Percentiles rank a stretch among this genome's conserved stretches.
phyloP scores from a whole-genome alignment of 169 alveolate genomes.

The Toxoplasma gondii region DNA sequence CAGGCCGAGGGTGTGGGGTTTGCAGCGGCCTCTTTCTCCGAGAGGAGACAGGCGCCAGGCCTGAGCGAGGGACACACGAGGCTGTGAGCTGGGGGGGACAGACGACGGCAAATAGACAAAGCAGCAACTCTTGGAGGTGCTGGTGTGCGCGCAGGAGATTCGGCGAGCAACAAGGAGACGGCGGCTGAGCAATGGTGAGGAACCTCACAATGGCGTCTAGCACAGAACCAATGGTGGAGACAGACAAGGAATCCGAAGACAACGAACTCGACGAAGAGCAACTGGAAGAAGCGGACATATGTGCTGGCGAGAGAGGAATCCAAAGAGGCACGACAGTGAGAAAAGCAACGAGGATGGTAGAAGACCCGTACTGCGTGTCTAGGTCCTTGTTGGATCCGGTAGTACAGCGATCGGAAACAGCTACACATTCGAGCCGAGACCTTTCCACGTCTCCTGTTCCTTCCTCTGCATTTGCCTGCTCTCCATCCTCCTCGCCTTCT shows the following conservation, averaged over 20 bases:
- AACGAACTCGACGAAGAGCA: not conserved
- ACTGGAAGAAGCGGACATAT: too few relatives aligned
- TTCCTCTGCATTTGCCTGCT: not conserved
- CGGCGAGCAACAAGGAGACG: conserved; percentile 34
- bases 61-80: not conserved
- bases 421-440: too few relatives aligned
- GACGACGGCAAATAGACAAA: conserved; percentile 12
- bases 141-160: not conserved
- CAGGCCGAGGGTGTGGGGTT: not conserved
- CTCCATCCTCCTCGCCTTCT: not conserved
- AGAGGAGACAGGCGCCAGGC: not conserved
- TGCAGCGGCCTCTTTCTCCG: not conserved
- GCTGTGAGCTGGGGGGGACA: conserved; percentile 28
- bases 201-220: not conserved
- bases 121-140: conserved; percentile 4
- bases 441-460: too few relatives aligned
- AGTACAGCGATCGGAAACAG: too few relatives aligned
- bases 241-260: not conserved
- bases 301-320: conserved; percentile 7
- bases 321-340: conserved; percentile 14
- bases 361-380: not conserved
- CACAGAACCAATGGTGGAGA: not conserved
- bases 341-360: not conserved
- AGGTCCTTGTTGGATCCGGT: too few relatives aligned
- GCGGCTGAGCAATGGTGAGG: conserved; percentile 8